Conservation (phyloP, 139 green algal genomes). For the Spirogloea muscicola region DNA sequence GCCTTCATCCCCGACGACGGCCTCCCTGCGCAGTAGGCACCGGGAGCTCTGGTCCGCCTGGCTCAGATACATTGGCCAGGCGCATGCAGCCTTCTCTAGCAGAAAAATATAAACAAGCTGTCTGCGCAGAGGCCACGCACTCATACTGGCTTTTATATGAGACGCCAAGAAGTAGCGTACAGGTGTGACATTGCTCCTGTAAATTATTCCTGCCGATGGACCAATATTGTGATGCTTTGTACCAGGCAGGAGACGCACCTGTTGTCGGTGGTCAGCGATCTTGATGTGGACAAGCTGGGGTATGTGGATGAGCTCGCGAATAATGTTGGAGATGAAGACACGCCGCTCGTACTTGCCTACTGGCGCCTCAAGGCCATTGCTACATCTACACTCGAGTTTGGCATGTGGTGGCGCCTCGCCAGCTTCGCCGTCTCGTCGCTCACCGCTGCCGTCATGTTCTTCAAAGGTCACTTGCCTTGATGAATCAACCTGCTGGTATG, state of each 20-base stretch:
- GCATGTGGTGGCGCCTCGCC: not conserved
- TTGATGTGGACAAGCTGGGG: constrained; percentile 15
- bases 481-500: no score
- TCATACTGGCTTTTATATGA: no score
- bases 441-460: not conserved
- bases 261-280: not conserved
- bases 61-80: no score
- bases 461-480: constrained; percentile 1
- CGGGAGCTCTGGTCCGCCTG: no score
- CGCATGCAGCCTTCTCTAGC: no score
- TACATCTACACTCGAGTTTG: not conserved
- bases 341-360: no score
- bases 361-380: not conserved
- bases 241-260: constrained; percentile 1
- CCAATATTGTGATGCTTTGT: not conserved
- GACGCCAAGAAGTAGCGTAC: no score
- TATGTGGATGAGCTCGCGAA: constrained; percentile 3
- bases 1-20: not conserved
- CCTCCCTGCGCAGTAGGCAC: no score
- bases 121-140: no score
- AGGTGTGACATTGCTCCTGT: no score
- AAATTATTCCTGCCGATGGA: no score
- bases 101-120: no score
- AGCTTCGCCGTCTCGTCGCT: not conserved
- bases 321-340: not conserved